Percentiles rank a stretch among this genome's conserved stretches.
phyloP scores from a whole-genome alignment of 2,329 filamentous ascomycete species.

The Hypoxylon sp. region DNA sequence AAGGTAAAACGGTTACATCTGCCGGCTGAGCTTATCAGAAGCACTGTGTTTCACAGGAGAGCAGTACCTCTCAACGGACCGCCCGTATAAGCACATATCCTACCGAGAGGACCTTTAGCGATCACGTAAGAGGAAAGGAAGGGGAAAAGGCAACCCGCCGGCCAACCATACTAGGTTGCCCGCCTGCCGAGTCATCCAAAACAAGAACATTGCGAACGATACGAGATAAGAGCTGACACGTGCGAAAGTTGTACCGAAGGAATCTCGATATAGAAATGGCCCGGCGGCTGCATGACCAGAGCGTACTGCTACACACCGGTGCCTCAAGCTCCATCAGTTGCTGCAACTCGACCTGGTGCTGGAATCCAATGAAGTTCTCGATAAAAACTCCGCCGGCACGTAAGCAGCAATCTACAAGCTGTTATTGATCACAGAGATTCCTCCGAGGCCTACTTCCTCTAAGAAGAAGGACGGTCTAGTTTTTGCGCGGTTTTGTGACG shows the following conservation, averaged over 20 bases:
- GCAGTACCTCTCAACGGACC: slow-evolving; percentile 23
- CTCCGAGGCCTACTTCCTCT: slow-evolving; percentile 7
- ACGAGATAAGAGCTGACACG: slow-evolving; percentile 29
- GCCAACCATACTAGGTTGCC: slow-evolving; percentile 10
- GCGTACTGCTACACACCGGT: slow-evolving; percentile 5
- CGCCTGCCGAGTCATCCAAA: background rate
- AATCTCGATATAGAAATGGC: slow-evolving; percentile 6
- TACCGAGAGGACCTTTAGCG: slow-evolving; percentile 7
- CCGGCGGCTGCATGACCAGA: slow-evolving; percentile 6
- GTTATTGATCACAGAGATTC: slow-evolving; percentile 11
- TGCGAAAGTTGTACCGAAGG: slow-evolving; percentile 36
- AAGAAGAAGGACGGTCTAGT: slow-evolving; percentile 12
- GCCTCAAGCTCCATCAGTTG: background rate
- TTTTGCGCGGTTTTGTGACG: slow-evolving; percentile 15
- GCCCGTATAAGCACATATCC: slow-evolving; percentile 26
- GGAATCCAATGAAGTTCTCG: slow-evolving; percentile 28
- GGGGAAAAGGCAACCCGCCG: background rate
- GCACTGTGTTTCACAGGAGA: slow-evolving; percentile 35
- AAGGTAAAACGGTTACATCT: slow-evolving; percentile 27
- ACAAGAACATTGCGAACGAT: slow-evolving; percentile 6
- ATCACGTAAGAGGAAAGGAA: slow-evolving; percentile 29
- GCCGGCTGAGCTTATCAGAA: slow-evolving; percentile 21
- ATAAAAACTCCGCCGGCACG: slow-evolving; percentile 40
- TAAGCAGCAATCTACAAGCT: slow-evolving; percentile 19
- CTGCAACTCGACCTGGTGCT: slow-evolving; percentile 3